These are phyloP conservation scores for Pseudogymnoascus verrucosus DNA, from an alignment of 2,329 filamentous ascomycete species.

Conservation along the genomic window DNA sequence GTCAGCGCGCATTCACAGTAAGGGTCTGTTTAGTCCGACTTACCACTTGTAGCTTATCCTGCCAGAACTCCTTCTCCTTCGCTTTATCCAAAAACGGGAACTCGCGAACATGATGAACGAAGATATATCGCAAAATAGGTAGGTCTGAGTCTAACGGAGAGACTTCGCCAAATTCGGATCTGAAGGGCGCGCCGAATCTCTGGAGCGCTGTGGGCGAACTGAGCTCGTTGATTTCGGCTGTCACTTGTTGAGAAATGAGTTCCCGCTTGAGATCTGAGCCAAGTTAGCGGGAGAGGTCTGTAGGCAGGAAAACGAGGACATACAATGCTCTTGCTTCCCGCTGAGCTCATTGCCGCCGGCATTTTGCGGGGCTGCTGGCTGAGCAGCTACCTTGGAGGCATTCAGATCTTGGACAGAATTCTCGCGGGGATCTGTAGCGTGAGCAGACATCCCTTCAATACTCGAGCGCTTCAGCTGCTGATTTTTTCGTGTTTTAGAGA, in stretches of 20 bases:
- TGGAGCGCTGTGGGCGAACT: conserved; percentile 91
- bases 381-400: neutral
- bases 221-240: conserved; percentile 83
- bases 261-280: conserved; percentile 83
- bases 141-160: conserved; percentile 89
- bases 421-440: neutral
- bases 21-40: conserved; percentile 32
- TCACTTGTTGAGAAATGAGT: conserved; percentile 81
- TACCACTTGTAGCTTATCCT: conserved; percentile 92
- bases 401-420: neutral
- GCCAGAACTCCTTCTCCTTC: conserved; percentile 98
- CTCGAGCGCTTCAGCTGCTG: neutral
- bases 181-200: conserved; percentile 92
- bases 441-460: neutral
- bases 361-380: conserved; percentile 5
- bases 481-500: neutral
- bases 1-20: conserved; percentile 11
- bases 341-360: conserved; percentile 46
- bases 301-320: conserved; percentile 26
- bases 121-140: conserved; percentile 90
- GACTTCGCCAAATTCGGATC: conserved; percentile 85
- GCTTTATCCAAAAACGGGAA: conserved; percentile 97
- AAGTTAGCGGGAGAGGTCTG: neutral
- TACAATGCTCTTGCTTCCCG: conserved; percentile 97
- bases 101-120: conserved; percentile 94